Base-by-base conservation (phyloP, 106 monocot genomes). In the Hemerocallis citrina region DNA sequence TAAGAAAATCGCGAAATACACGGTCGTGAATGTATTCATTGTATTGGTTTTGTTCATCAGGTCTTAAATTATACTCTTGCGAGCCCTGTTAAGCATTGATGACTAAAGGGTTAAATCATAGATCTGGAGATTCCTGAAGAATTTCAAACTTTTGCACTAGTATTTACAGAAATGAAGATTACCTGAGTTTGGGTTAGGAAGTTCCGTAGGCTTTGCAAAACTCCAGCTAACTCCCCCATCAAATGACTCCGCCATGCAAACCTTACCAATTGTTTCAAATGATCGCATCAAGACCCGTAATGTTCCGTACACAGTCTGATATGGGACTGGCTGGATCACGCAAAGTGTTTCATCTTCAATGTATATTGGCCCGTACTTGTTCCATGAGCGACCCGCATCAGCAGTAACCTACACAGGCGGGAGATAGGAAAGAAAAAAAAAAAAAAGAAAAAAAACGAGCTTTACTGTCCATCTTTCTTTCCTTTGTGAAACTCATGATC, bases 181-280 rank as follows among this genome's bases (percentile, higher is more conserved):
- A 98, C 96, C 96, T 66, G 96, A 91, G 61, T 98, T 92, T 9
- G 96, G 96, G 46, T 98, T 92, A 11, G 80, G 96, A 24, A 98
- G 85, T 36, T 75, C 55, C 5, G 96, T 98, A 4, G 78, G 72
- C 49, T 61, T 33, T 0, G 82, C 82, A 23, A 41, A 84, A 67
- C 77, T 82, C 91, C 96, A 98, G 23, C 32, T 92, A 5, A 72
- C 6, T 16, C 91, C 96, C 1, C 75, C 83, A 62, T 98, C 96
- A 21, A 58, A 14, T n/a, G 96, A 98, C 65, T 98, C 88, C 27
- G 88, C 76, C 34, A 92, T 75, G 61, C 81, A 88, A 57, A 98
- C 70, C 59, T 63, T 70, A 33, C 79, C 74, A 0, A 98, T 71
- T 31, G 60, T 62, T 24, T 80, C 67, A 17, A 86, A 86, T 4